Conservation (phyloP, 805 yeast species). For the Saturnispora quitensis region DNA sequence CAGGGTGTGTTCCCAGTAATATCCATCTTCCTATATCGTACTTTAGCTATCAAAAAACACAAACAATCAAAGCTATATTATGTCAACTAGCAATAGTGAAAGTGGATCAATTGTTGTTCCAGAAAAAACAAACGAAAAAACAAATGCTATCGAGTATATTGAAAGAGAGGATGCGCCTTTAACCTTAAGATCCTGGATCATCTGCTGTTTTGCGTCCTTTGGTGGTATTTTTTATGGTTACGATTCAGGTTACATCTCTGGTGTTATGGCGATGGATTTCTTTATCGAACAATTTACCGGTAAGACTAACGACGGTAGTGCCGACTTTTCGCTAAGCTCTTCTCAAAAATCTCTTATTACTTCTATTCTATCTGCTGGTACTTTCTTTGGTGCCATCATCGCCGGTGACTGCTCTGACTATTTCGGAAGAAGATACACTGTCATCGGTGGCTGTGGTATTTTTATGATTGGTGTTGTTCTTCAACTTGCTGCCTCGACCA, state of each 20-base stretch:
- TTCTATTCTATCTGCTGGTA: constrained; percentile 59
- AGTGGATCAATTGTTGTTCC: not conserved
- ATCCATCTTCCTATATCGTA: not conserved
- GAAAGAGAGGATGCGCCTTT: not conserved
- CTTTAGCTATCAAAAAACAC: not conserved
- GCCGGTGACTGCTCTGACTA: constrained; percentile 47
- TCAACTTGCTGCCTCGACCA: constrained; percentile 48
- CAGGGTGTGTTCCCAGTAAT: not conserved
- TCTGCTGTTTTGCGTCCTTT: constrained; percentile 52
- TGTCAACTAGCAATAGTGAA: not conserved
- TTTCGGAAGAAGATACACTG: constrained; percentile 48
- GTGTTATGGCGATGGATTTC: constrained; percentile 54
- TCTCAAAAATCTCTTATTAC: constrained; percentile 52
- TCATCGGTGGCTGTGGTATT: constrained; percentile 41
- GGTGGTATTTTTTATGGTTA: constrained; percentile 75
- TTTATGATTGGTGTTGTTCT: constrained; percentile 51
- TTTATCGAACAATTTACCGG: constrained; percentile 44
- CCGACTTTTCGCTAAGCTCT: constrained; percentile 35
- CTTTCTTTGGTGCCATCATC: constrained; percentile 60
- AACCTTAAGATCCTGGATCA: not conserved
- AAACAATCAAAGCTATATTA: too few relatives aligned
- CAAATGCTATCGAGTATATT: not conserved
- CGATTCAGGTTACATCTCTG: constrained; percentile 72
- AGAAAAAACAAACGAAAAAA: not conserved
- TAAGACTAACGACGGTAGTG: constrained; percentile 25